Base-by-base conservation (phyloP, 345 rosid genomes). In the Linum usitatissimum region DNA sequence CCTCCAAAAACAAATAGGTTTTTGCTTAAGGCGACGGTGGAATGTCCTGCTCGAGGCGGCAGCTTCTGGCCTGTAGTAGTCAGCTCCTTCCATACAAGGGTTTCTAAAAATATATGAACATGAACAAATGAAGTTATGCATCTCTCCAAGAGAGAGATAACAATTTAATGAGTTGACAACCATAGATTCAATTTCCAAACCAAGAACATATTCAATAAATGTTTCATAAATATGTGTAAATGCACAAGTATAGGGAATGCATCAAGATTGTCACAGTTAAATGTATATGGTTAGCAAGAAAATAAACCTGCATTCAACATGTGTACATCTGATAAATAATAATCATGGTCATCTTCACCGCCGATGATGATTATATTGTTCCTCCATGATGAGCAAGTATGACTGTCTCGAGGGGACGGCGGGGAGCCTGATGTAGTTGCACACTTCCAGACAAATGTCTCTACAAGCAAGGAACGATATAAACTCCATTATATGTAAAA, bases 21-120 rank as follows among this genome's bases (percentile, higher is more conserved):
- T 77, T 81, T 90, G 75, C 99, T 95, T 71, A 93, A 75, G 63
- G 95, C 79, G 74, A 86, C 82, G 28, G 99, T 79, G 9, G 90
- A 80, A 75, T 93, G 97, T 18, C 99, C 99, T 72, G 97, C 99
- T 73, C 99, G 87, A 63, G 99, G 97, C 63, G 97, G 71, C 80
- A 93, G 62, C 69, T 75, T 76, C 76, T 79, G 84, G 67, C 99
- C 99, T 18, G 85, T 66, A 40, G 96, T 78, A 64, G 66, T 77
- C 74, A 93, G 73, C 82, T 93, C 90, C 73, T 79, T 87, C 99
- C 99, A 93, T 59, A 73, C 72, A 57, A 90, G 84, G 68, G 96
- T 86, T 65, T 93, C 99, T 93, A 70, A 59, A 53, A 60, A 65
- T 45, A 68, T 63, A 63, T 63, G 38, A 68, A 53, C 45, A 15